phyloP scores from a whole-genome alignment of 202 grass and related monocot species.

The Schoenoplectus triqueter region DNA sequence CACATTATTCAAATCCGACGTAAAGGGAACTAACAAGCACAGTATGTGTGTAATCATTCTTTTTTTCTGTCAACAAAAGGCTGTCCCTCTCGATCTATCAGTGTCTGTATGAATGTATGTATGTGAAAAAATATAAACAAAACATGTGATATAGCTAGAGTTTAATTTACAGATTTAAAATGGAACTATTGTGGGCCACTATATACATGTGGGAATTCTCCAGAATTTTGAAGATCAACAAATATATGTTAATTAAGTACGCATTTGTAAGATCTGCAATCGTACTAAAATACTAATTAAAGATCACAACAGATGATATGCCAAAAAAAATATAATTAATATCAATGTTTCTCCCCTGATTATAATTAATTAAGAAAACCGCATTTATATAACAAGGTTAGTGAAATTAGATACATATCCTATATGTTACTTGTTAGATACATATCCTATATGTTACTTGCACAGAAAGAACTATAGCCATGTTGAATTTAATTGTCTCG shows the following conservation, averaged over 20 bases:
- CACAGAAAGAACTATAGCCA: not conserved
- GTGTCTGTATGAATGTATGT: not conserved
- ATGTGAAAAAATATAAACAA: not conserved
- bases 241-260: not conserved
- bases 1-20: no score
- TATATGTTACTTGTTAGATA: no score
- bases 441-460: not conserved
- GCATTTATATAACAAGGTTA: not conserved
- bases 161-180: not conserved
- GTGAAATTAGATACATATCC: not conserved
- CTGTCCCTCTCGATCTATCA: not conserved
- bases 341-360: not conserved
- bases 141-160: not conserved
- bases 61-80: not conserved
- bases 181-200: not conserved
- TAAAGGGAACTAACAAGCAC: no score
- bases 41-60: not conserved
- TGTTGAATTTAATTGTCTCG: not conserved
- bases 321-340: not conserved
- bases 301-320: not conserved
- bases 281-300: constrained; percentile 27
- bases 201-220: not conserved
- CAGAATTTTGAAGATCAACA: constrained; percentile 21
- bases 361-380: not conserved
- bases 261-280: not conserved